Percentiles rank a stretch among this genome's conserved stretches.
Evolutionary conservation across 148 eudicot species (phyloP).

Genomic region (Rhododendron ferrugineum): DNA sequence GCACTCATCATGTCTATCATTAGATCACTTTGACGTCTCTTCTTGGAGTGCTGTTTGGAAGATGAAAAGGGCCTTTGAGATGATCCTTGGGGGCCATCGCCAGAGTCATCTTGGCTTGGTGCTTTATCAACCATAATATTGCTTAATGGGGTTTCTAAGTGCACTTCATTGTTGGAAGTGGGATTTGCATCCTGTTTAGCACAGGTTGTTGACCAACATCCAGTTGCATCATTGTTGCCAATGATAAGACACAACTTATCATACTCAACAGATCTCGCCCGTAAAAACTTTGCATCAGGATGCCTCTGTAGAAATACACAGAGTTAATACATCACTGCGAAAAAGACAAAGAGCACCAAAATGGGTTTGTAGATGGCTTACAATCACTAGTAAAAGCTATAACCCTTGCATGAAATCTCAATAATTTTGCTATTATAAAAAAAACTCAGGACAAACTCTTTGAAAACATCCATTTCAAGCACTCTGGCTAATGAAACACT

Average conservation of each 20-base stretch:
- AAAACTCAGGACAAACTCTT: not conserved
- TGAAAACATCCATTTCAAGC: not conserved
- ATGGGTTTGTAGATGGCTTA: not conserved
- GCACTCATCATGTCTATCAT: constrained; percentile 5
- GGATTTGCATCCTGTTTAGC: not conserved
- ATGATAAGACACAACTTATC: not conserved
- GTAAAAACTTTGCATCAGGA: constrained; percentile 12
- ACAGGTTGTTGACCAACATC: not conserved
- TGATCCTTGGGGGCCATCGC: not conserved
- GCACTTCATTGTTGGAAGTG: constrained; percentile 4
- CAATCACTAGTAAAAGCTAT: not conserved
- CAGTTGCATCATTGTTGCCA: not conserved
- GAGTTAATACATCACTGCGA: not conserved
- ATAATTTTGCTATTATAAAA: not conserved
- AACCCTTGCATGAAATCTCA: not conserved
- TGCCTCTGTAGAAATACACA: not conserved
- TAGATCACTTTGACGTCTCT: not conserved
- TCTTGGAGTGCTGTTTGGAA: constrained; percentile 9
- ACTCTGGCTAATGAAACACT: not conserved
- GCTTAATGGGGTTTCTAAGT: not conserved
- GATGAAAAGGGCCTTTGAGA: constrained; percentile 4
- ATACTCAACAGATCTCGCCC: constrained; percentile 10
- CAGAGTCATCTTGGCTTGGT: constrained; percentile 1
- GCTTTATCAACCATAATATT: constrained; percentile 2
- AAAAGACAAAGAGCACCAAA: not conserved